Conservation (phyloP, 2,329 filamentous ascomycete genomes). For the Paradendryphiella salina region DNA sequence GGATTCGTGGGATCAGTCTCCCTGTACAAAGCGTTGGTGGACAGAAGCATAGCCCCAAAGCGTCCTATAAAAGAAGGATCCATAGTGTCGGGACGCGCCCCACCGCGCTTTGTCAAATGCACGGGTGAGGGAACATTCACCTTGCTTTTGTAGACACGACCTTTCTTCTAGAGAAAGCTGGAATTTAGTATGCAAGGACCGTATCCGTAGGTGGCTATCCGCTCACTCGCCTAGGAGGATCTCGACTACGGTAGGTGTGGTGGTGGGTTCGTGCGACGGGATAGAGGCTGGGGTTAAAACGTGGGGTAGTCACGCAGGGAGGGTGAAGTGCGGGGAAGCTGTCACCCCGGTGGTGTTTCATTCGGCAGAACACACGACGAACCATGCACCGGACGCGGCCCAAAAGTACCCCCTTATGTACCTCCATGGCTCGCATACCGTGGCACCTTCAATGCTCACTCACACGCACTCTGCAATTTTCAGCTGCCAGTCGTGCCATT, state of each 20-base stretch:
- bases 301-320: slow-evolving; percentile 17
- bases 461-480: slow-evolving; percentile 12
- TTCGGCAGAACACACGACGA: slow-evolving; percentile 25
- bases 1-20: neutral
- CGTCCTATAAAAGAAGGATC: slow-evolving; percentile 1
- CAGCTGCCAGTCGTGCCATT: slow-evolving; percentile 13
- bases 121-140: slow-evolving; percentile 4
- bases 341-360: slow-evolving; percentile 1
- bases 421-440: slow-evolving; percentile 22
- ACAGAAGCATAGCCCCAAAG: neutral
- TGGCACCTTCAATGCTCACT: slow-evolving; percentile 19
- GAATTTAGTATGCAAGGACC: neutral
- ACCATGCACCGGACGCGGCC: slow-evolving; percentile 24
- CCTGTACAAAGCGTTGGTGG: neutral
- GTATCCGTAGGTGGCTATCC: neutral
- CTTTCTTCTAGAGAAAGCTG: neutral
- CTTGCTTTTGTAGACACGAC: neutral
- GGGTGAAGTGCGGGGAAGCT: slow-evolving; percentile 32
- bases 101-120: slow-evolving; percentile 10
- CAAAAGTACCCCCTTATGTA: slow-evolving; percentile 34
- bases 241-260: neutral
- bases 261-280: neutral
- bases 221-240: neutral
- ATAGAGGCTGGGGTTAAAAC: slow-evolving; percentile 1
- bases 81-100: slow-evolving; percentile 10